Base-by-base conservation (phyloP, 2,329 filamentous ascomycete species). In the Aspergillus quadricinctus region DNA sequence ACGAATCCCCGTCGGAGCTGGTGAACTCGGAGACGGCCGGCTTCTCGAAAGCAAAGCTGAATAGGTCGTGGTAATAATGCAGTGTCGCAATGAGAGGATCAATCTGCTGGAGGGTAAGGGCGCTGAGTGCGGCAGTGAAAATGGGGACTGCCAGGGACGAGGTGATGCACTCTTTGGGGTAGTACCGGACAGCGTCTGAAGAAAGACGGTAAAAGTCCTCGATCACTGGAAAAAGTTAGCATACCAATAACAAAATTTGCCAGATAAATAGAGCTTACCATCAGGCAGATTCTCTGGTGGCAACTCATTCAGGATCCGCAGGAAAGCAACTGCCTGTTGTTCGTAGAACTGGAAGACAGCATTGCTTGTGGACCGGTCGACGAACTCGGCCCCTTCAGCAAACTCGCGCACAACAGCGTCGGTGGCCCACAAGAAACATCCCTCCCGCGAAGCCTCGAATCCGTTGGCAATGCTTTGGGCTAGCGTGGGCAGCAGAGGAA, bases 391-490 rank as follows among this genome's bases (percentile, higher is more conserved):
- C 45, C 93, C 92, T 65, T 96, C 90, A 0, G 91, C 94, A 70
- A 97, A 99, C 72, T 99, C 94, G 57, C 94, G 88, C 29, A 99
- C 83, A 60, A 99, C 95, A 8, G 93, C 91, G 62, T 92, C 90
- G 2, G 93, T 97, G 1, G 94, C 93, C 94, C 94, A 99, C n/a
- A 99, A 81, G 81, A 99, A 99, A 72, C 93, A 97, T 11, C 94
- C 94, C 75, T 99, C 93, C 58, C 87, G 85, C 10, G 93, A 97
- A 19, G 84, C 82, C 54, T 88, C 83, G 71, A 99, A 99, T 4
- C 93, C 92, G 61, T 82, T 83, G 1, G 90, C 90, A 56, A 99
- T 83, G 74, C 93, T 95, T 65, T 93, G 89, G 19, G 94, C 95
- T 75, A 99, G 86, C 21, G 86, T 83, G 1, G 89, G 89, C 48